phyloP scores from a whole-genome alignment of 2,329 filamentous ascomycete species.

The Grosmannia clavigera region DNA sequence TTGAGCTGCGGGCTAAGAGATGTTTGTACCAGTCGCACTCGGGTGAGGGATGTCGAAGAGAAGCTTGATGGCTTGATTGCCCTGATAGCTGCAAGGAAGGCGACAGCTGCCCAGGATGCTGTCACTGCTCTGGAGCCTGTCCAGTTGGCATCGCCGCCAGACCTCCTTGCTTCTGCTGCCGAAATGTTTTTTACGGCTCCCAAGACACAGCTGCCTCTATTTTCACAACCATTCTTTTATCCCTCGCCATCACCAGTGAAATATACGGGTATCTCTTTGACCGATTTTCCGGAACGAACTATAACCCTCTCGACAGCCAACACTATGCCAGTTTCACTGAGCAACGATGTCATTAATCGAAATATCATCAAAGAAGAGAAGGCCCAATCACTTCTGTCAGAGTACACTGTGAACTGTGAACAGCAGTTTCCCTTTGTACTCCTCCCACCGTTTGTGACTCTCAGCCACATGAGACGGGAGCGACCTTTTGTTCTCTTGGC shows the following conservation, averaged over 20 bases:
- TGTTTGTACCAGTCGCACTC: constrained; percentile 8
- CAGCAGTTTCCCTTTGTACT: constrained; percentile 12
- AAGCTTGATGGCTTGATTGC: constrained; percentile 15
- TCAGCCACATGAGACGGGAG: constrained; percentile 11
- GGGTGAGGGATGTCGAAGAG: constrained; percentile 14
- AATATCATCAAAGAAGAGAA: constrained; percentile 8
- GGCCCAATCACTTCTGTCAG: constrained; percentile 5
- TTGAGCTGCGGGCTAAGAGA: neutral
- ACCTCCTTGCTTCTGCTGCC: neutral
- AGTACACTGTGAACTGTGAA: constrained; percentile 2
- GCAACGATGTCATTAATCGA: constrained; percentile 8
- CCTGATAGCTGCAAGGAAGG: constrained; percentile 19
- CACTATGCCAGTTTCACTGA: neutral
- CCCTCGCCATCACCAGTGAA: constrained; percentile 1
- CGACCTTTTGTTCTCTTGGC: constrained; percentile 13
- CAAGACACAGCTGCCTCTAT: neutral
- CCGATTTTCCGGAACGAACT: neutral
- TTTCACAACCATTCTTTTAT: neutral
- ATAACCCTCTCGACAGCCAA: neutral
- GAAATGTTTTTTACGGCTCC: neutral
- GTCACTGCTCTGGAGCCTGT: constrained; percentile 5
- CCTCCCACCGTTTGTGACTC: constrained; percentile 6
- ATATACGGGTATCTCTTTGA: neutral
- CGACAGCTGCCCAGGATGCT: constrained; percentile 6
- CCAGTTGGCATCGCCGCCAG: constrained; percentile 10